Evolutionary conservation across 768 basidiomycete species (phyloP), one percentile per base, ranked within the genome.

Genomic region (Pholiota molesta): DNA sequence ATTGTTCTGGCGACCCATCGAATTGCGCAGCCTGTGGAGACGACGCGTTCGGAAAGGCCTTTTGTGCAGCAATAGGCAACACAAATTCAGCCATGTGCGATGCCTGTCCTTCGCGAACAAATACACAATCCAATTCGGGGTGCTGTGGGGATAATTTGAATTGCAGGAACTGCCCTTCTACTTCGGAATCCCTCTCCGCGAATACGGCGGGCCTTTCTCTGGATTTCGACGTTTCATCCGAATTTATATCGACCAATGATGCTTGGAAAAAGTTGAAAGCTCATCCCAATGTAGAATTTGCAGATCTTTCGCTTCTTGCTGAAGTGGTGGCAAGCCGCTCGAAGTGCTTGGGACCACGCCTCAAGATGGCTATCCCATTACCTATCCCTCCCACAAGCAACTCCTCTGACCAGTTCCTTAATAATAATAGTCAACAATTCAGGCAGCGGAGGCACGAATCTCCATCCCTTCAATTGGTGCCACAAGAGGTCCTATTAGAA

Each of bases 251-350:
- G 19, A 92, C 91, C 59, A 89, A 89, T 70, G 86, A 88, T 59
- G 93, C 93, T 8, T 95, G 94, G 91, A 85, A 84, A 29, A 87
- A 87, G 65, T 80, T 96, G 63, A 94, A 95, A 75, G 85, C 87
- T 11, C 95, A 97, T 74, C 95, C 95, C 2, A 95, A 94, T 66
- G 88, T 92, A 57, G 85, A 88, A 31, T 95, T 95, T 71, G 86
- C 92, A 14, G 92, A 96, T 75, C 79, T 97, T 56, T 77, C 86
- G 2, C 80, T 97, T 57, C 83, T 97, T 47, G 95, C 95, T 2
- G 93, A 94, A 55, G 95, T 97, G 44, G 94, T 96, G 44, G 88
- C 92, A 8, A 90, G 92, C 58, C 82, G 90, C 55, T 88, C 92
- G 45, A 88, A 84, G 71, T 94, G 92, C 70, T 83, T 81, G 1